Conservation (phyloP, 2,329 filamentous ascomycete species). For the Colletotrichum scovillei region DNA sequence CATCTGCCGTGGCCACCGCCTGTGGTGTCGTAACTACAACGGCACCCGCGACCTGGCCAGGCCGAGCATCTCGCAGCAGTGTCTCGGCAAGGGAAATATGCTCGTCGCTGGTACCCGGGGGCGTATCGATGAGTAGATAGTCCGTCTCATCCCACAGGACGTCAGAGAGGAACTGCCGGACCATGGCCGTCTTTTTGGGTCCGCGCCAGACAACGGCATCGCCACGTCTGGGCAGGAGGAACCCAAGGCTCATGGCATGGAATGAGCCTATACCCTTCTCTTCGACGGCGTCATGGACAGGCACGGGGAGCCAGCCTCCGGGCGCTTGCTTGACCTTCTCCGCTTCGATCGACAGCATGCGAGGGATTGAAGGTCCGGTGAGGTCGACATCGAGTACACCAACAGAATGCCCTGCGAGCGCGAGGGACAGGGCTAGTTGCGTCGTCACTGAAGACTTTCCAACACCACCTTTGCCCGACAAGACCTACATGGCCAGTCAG, state of each 20-base stretch:
- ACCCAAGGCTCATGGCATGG: conserved; percentile 92
- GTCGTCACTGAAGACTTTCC: conserved; percentile 98
- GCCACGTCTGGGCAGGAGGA: conserved; percentile 83
- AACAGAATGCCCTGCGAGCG: conserved; percentile 86
- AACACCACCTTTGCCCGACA: conserved; percentile 97
- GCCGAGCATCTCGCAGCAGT: conserved; percentile 71
- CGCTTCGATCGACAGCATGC: conserved; percentile 90
- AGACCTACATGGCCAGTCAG: conserved; percentile 60
- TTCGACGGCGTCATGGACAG: conserved; percentile 75
- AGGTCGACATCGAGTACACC: conserved; percentile 97
- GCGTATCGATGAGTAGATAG: conserved; percentile 94
- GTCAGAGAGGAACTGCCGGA: conserved; percentile 93
- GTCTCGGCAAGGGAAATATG: conserved; percentile 96
- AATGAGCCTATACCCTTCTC: conserved; percentile 69
- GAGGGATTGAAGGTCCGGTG: conserved; percentile 95
- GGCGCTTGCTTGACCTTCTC: conserved; percentile 92
- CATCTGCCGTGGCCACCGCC: conserved; percentile 91
- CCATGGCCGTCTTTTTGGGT: conserved; percentile 99
- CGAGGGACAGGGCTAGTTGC: conserved; percentile 90
- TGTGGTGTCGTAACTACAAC: conserved; percentile 97
- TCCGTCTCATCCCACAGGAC: conserved; percentile 91
- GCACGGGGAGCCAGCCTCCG: conserved; percentile 91
- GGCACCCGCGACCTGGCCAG: conserved; percentile 82
- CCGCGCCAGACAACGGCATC: conserved; percentile 98
- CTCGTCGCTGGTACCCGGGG: conserved; percentile 95